Percentiles rank a stretch among this genome's conserved stretches.
Evolutionary conservation across 1,284 basidiomycete genomes (phyloP).

Genomic region (Mycosarcoma mackinlayi): DNA sequence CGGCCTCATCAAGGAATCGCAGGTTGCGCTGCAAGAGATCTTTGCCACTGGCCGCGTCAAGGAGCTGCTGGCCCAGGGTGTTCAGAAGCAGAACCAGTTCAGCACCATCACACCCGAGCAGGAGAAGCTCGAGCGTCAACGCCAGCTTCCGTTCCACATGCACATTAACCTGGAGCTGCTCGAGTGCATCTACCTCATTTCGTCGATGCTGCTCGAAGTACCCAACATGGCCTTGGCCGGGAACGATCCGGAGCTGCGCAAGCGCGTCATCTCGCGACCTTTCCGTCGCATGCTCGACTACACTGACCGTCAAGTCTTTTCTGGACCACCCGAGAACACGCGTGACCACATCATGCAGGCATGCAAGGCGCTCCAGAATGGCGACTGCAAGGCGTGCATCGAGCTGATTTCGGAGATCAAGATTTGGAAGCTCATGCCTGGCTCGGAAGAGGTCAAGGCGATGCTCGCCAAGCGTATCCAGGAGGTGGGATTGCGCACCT

Average conservation of each 20-base stretch:
- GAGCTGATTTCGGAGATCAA: conserved; percentile 95
- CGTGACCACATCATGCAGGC: conserved; percentile 99
- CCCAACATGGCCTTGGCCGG: conserved; percentile 92
- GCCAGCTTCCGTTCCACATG: conserved; percentile 99
- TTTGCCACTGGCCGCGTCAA: conserved; percentile 94
- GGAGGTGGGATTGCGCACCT: conserved; percentile 95
- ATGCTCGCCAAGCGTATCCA: conserved; percentile 98
- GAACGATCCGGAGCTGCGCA: conserved; percentile 81
- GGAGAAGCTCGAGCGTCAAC: conserved; percentile 93
- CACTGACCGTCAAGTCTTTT: conserved; percentile 96
- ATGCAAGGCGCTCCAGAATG: conserved; percentile 92
- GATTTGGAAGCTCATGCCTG: conserved; percentile 95
- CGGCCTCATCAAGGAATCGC: conserved; percentile 93
- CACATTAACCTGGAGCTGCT: conserved; percentile 98
- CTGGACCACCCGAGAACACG: conserved; percentile 97
- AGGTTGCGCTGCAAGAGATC: conserved; percentile 92
- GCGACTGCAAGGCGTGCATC: conserved; percentile 95
- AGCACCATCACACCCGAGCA: conserved; percentile 86
- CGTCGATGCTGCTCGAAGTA: conserved; percentile 98
- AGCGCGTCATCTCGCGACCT: conserved; percentile 88
- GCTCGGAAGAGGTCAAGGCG: conserved; percentile 85
- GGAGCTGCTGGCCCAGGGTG: conserved; percentile 95
- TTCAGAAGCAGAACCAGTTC: conserved; percentile 87
- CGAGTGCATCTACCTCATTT: conserved; percentile 96
- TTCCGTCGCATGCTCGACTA: conserved; percentile 96